These are phyloP conservation scores for Chara braunii DNA, from an alignment of 139 green algal genomes.

Conservation along the genomic window DNA sequence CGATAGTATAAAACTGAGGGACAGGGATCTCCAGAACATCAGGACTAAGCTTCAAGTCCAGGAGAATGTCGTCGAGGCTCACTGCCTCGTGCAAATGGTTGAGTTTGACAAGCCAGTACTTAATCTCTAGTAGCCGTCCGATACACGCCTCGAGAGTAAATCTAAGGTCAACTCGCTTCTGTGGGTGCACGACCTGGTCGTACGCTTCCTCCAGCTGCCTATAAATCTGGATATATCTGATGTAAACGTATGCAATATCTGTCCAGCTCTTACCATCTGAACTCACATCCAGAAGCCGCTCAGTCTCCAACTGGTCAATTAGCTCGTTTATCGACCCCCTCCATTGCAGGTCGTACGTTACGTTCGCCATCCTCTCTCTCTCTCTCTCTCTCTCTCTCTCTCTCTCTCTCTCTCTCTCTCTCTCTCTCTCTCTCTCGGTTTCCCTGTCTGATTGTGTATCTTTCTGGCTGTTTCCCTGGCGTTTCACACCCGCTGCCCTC, in stretches of 20 bases:
- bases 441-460: too few relatives aligned
- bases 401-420: too few relatives aligned
- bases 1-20: slow-evolving; percentile 69
- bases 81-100: slow-evolving; percentile 68
- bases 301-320: slow-evolving; percentile 71
- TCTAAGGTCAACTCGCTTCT: slow-evolving; percentile 74
- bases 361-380: too few relatives aligned
- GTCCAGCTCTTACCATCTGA: background rate
- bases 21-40: slow-evolving; percentile 72
- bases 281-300: slow-evolving; percentile 27
- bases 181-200: slow-evolving; percentile 68
- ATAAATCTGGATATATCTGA: slow-evolving; percentile 77
- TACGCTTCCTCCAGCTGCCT: slow-evolving; percentile 70
- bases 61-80: slow-evolving; percentile 62
- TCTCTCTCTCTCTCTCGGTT: too few relatives aligned
- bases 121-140: slow-evolving; percentile 67
- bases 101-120: slow-evolving; percentile 51
- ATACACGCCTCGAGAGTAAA: slow-evolving; percentile 71
- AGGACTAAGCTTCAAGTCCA: slow-evolving; percentile 74
- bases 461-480: too few relatives aligned
- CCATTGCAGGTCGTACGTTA: slow-evolving; percentile 24
- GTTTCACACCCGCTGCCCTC: too few relatives aligned
- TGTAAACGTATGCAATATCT: slow-evolving; percentile 78
- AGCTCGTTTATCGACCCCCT: slow-evolving; percentile 74
- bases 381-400: too few relatives aligned